These are phyloP conservation scores for Zizania latifolia DNA, from an alignment of 176 grass and related monocot species.

Conservation along the genomic window DNA sequence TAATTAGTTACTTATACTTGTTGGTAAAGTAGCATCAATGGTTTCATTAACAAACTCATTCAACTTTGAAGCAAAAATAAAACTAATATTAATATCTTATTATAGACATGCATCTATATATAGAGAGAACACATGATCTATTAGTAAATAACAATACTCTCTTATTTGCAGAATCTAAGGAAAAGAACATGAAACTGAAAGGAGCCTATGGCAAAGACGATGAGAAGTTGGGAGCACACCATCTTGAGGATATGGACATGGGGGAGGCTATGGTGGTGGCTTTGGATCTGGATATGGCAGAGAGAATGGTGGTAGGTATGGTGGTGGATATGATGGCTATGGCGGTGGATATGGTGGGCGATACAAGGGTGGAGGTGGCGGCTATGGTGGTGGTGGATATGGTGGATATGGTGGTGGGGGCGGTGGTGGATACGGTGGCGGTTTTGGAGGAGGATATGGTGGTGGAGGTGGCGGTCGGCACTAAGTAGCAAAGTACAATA, in stretches of 20 bases:
- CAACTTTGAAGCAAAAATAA: no score
- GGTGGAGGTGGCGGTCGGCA: slow-evolving; percentile 3
- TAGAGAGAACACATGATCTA: neutral
- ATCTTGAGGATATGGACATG: neutral
- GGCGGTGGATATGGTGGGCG: neutral
- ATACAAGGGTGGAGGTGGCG: no score
- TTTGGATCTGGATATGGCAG: neutral
- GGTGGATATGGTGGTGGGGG: neutral
- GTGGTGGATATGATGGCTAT: neutral
- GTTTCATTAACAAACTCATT: no score
- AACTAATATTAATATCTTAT: no score
- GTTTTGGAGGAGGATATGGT: neutral
- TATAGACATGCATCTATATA: no score
- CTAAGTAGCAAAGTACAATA: no score
- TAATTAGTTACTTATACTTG: no score
- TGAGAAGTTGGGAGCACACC: neutral
- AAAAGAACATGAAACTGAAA: neutral
- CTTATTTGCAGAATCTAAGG: neutral
- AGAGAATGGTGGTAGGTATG: neutral
- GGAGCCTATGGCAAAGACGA: neutral
- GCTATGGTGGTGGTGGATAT: no score
- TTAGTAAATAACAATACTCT: neutral
- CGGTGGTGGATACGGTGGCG: neutral
- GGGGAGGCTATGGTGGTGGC: neutral
- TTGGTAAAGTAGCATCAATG: no score